Evolutionary conservation across 129 eudicot genomes (phyloP), one percentile per base, ranked within the genome.

Genomic region (Scalesia atractyloides): DNA sequence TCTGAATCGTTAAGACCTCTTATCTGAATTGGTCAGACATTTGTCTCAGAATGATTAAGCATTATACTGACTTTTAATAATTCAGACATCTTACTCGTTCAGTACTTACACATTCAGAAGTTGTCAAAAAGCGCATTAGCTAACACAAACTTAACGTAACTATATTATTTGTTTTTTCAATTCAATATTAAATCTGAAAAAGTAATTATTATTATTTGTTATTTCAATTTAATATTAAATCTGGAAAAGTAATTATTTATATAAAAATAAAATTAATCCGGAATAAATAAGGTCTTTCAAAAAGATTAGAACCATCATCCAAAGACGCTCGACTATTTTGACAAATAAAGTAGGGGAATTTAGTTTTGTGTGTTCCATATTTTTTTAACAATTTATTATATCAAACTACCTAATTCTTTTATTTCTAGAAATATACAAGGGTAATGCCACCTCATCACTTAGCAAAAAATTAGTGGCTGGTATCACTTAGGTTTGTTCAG

Each of bases 391-490:
- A 14, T 66, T 5, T 15, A 18, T 9, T 13, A 7, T 30, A 9
- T 30, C 20, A 48, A 47, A 12, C 13, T 62, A 18, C 30, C 0
- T 6, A 46, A 69, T 69, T 33, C 43, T 51, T 69, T 69, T 52
- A 9, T 49, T 76, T 67, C 75, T 68, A 76, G 81, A 76, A 58
- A 20, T 30, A 44, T 19, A 57, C 18, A 16, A 44, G 41, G 26
- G 9, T 41, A 41, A 8, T 47, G 75, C 75, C 74, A 76, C 81
- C 53, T 76, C 81, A 76, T 76, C 69, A 14, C 75, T 44, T 44
- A 76, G 49, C 67, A 53, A 75, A 75, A 34, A 54, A 65, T 65
- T 67, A 53, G 64, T 22, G 56, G 13, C 47, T 73, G 57, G 20
- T 14, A 11, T 4, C 5, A 9, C 19, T 2, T 70, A 70, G 54